These are phyloP conservation scores for Lichtheimia corymbifera DNA, from an alignment of 371 early-diverging fungal genomes.

Conservation along the genomic window DNA sequence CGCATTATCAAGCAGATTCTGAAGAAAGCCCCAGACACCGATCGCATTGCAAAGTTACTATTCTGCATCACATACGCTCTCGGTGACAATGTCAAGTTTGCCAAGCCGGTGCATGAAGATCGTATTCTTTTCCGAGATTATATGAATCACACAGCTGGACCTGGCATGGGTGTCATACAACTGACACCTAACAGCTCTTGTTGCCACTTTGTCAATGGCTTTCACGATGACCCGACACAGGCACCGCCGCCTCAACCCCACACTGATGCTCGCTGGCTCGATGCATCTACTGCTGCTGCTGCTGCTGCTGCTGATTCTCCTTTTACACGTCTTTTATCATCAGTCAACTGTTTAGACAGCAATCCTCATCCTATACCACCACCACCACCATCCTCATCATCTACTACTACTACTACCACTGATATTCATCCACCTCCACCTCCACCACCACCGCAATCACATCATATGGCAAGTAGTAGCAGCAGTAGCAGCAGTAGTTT, in stretches of 20 bases:
- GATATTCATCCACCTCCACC: not conserved
- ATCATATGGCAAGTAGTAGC: not conserved
- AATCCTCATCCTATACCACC: not conserved
- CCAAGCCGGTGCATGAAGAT: conserved; percentile 36
- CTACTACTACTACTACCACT: not conserved
- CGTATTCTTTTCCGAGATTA: conserved; percentile 32
- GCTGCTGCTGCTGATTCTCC: conserved; percentile 3
- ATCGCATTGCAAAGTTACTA: conserved; percentile 41
- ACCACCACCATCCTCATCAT: conserved; percentile 1
- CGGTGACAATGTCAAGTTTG: conserved; percentile 40
- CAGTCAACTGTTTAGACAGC: not conserved
- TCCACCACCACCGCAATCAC: not conserved
- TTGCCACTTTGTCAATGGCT: not conserved
- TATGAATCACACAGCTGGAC: conserved; percentile 1
- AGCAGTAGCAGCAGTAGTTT: not conserved
- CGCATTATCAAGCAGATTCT: conserved; percentile 44
- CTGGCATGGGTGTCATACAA: conserved; percentile 18
- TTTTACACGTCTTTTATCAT: conserved; percentile 1
- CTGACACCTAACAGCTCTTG: not conserved
- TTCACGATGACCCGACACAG: not conserved
- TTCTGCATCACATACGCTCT: conserved; percentile 50
- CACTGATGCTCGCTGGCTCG: conserved; percentile 3
- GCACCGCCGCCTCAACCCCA: not conserved
- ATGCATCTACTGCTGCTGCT: conserved; percentile 2
- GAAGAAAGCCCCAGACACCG: conserved; percentile 36